Evolutionary conservation across 495 filamentous ascomycete species (phyloP).

Genomic region (Xylaria sp.): DNA sequence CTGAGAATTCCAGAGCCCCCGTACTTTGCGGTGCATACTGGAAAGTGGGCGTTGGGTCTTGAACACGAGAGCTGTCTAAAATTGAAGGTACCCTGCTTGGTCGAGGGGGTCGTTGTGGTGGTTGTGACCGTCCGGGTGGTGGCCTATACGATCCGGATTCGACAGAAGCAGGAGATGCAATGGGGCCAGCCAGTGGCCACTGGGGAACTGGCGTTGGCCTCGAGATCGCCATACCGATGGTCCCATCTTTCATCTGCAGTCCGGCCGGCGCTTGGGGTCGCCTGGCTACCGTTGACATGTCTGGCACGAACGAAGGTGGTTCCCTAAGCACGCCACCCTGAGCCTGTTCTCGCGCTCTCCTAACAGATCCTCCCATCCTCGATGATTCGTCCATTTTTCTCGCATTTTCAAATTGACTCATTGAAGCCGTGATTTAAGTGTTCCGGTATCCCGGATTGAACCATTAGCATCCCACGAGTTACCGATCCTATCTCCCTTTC

Average conservation of each 20-base stretch:
- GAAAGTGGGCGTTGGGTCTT: constrained; percentile 59
- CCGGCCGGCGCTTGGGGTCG: constrained; percentile 46
- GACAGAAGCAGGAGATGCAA: constrained; percentile 45
- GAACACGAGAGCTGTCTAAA: constrained; percentile 55
- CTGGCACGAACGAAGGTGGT: constrained; percentile 32
- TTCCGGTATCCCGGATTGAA: constrained; percentile 27
- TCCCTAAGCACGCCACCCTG: constrained; percentile 40
- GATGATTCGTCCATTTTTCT: constrained; percentile 51
- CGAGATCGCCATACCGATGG: constrained; percentile 58
- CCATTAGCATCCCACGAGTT: constrained; percentile 36
- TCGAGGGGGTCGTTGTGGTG: constrained; percentile 72
- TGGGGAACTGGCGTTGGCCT: constrained; percentile 59
- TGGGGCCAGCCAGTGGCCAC: constrained; percentile 60
- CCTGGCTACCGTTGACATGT: constrained; percentile 35
- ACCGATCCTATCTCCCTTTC: constrained; percentile 36
- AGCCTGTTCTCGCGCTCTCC: constrained; percentile 55
- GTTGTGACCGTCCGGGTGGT: constrained; percentile 59
- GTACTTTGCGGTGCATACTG: constrained; percentile 55
- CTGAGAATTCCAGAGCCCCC: constrained; percentile 38
- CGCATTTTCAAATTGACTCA: constrained; percentile 58
- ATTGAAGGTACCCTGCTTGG: constrained; percentile 66
- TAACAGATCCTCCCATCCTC: constrained; percentile 49
- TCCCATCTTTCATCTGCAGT: constrained; percentile 49
- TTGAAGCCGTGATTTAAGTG: constrained; percentile 45
- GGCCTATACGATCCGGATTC: constrained; percentile 54